phyloP scores from a whole-genome alignment of 164 flowering plant species.

The Chimonanthus salicifolius region DNA sequence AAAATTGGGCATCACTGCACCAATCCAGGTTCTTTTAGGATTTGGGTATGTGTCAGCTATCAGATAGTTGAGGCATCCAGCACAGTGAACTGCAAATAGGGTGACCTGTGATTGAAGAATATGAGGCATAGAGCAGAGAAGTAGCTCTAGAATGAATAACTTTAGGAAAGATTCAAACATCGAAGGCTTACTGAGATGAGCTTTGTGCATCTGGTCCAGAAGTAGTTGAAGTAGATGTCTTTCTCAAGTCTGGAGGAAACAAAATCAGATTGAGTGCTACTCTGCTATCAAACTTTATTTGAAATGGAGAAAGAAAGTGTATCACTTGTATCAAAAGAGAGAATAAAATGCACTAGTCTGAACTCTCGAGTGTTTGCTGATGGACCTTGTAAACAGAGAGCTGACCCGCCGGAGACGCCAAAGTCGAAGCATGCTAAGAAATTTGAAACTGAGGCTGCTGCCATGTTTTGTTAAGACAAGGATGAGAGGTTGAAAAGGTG shows the following conservation, averaged over 20 bases:
- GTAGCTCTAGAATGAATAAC: neutral
- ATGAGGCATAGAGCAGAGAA: neutral
- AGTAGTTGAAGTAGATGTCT: conserved; percentile 92
- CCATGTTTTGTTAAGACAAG: conserved; percentile 50
- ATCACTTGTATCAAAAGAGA: neutral
- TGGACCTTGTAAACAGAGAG: conserved; percentile 87
- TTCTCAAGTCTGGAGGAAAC: conserved; percentile 77
- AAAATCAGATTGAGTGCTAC: conserved; percentile 18
- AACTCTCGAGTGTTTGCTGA: conserved; percentile 4
- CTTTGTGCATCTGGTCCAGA: conserved; percentile 93
- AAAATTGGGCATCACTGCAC: conserved; percentile 82
- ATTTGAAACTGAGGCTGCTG: conserved; percentile 52
- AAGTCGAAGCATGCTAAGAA: conserved; percentile 83
- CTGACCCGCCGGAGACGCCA: conserved; percentile 98
- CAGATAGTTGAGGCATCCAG: conserved; percentile 87
- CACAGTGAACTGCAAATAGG: conserved; percentile 87
- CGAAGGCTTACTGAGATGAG: conserved; percentile 61
- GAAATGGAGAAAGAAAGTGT: conserved; percentile 11
- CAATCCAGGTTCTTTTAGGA: conserved; percentile 90
- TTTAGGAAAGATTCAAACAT: neutral
- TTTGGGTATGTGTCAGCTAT: conserved; percentile 89
- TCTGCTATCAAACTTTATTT: conserved; percentile 6
- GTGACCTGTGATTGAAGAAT: conserved; percentile 55
- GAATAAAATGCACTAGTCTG: conserved; percentile 6
- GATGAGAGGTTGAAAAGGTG: conserved; percentile 70